Evolutionary conservation across 2,329 filamentous ascomycete genomes (phyloP), one percentile per base, ranked within the genome.

Genomic region (Paraphoma chrysanthemicola): DNA sequence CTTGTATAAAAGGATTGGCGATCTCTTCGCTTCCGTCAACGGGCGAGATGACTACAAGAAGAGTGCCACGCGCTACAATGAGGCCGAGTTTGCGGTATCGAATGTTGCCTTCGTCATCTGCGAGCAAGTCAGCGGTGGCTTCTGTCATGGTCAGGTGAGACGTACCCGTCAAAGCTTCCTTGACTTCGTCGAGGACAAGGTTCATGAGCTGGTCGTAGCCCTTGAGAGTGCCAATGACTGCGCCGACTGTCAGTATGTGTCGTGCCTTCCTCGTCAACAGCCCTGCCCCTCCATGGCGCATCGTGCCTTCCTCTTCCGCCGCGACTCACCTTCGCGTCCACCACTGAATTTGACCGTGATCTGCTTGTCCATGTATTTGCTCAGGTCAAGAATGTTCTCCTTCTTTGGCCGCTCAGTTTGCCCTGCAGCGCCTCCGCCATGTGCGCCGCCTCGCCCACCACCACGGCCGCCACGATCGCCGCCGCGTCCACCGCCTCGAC

Each of bases 181-280:
- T 88, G 50, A 96, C 94, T 67, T 98, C 91, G 72, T 98, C 95
- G 54, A 99, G 83, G 28, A 99, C 95, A 60, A 99, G 84, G 77
- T 99, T 99, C 93, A 98, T 98, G 58, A 99, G 84, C 69, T 95
- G 93, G 76, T 99, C 95, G 77, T 93, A 98, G 60, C 95, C 95
- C 79, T 98, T 98, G 42, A 99, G 83, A 1, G 88, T 92, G 50
- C 95, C 95, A 48, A 88, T 89, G 54, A 97, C 94, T 97, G 71
- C 29, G 23, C 9, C 1, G 1, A 18, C 16, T 14, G 60, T 69
- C 42, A 69, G 62, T 38, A 42, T 14, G 41, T 16, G 14, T 31
- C 39, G 33, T 53, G 23, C 18, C 38, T 48, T 60, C 43, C 39
- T n/a, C 18, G 2, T 4, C 5, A 23, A 23, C 23, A 23, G 3